A percentile compares a stretch with the other conserved stretches of the same genome.
phyloP scores from a whole-genome alignment of 257 asterid genomes.

The Mentha longifolia region DNA sequence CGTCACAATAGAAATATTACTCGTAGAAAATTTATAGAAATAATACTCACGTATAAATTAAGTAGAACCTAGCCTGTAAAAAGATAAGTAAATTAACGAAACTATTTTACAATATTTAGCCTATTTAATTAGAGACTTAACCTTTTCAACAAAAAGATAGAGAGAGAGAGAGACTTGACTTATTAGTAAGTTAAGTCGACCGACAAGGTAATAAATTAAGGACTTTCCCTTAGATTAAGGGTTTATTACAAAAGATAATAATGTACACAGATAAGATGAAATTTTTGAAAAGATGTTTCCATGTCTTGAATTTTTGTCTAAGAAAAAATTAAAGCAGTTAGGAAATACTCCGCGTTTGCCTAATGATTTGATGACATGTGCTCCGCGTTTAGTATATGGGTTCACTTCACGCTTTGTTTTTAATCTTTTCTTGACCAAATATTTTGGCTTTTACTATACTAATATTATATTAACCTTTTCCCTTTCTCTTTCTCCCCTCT shows the following conservation, averaged over 20 bases:
- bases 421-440: slow-evolving; percentile 34
- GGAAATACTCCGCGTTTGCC: slow-evolving; percentile 31
- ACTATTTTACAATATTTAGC: too few species aligned
- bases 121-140: too few species aligned
- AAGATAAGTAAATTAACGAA: too few species aligned
- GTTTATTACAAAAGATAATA: neutral
- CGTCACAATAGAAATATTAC: too few species aligned
- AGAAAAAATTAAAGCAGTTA: slow-evolving; percentile 14
- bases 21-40: too few species aligned
- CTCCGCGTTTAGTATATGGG: slow-evolving; percentile 23
- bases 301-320: neutral
- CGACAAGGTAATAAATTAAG: too few species aligned
- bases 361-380: slow-evolving; percentile 36
- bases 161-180: too few species aligned
- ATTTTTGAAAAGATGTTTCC: slow-evolving; percentile 7
- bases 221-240: too few species aligned
- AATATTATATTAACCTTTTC: neutral
- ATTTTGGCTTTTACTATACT: slow-evolving; percentile 34
- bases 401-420: slow-evolving; percentile 26
- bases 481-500: neutral
- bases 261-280: neutral
- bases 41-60: too few species aligned
- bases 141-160: too few species aligned
- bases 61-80: too few species aligned
- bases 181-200: too few species aligned